phyloP scores from a whole-genome alignment of 148 eudicot genomes.

The Fagopyrum tataricum region DNA sequence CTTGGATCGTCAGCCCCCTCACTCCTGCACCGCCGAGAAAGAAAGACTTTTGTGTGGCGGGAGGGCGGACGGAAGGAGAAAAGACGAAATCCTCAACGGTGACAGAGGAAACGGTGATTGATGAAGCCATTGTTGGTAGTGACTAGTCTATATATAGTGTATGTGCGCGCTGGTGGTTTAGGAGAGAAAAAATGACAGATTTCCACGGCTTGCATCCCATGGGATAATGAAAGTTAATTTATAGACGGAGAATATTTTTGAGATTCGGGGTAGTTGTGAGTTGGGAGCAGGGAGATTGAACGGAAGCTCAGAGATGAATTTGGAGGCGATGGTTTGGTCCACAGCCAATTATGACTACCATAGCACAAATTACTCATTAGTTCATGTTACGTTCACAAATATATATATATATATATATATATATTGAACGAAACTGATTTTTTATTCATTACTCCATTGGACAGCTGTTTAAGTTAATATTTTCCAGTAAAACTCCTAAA shows the following conservation, averaged over 20 bases:
- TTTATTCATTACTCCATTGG: too few species aligned
- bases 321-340: too few species aligned
- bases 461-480: too few species aligned
- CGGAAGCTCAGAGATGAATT: too few species aligned
- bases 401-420: too few species aligned
- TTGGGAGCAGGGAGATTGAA: neutral
- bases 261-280: neutral
- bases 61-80: conserved; percentile 56
- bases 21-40: conserved; percentile 87
- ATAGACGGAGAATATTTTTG: neutral
- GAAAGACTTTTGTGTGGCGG: conserved; percentile 44
- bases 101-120: conserved; percentile 21
- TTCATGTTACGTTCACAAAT: too few species aligned
- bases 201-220: neutral
- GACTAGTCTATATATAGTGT: neutral
- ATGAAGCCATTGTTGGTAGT: conserved; percentile 18
- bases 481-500: too few species aligned
- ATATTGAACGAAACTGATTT: too few species aligned
- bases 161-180: too few species aligned
- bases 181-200: neutral
- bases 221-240: neutral
- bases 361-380: too few species aligned
- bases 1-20: conserved; percentile 60
- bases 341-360: too few species aligned
- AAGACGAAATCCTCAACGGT: conserved; percentile 46